Base-by-base conservation (phyloP, 2,329 filamentous ascomycete species). In the Sclerotinia trifoliorum region DNA sequence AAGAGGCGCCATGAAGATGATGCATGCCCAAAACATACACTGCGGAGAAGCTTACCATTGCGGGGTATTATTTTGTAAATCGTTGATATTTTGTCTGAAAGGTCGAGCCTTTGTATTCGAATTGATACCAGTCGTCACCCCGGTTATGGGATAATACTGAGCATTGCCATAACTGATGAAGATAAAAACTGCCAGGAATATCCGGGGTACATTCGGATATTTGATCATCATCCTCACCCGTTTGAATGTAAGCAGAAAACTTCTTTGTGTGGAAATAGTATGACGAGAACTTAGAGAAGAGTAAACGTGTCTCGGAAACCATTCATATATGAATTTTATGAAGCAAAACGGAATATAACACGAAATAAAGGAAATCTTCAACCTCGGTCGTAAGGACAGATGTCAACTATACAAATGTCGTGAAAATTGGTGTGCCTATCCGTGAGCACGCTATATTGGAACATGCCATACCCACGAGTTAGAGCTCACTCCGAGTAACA, bases 21-120 rank as follows among this genome's bases (percentile, higher is more conserved):
- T 39, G 21, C 66, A 56, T n/a, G 51, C 62, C 69, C 70, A 70
- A 74, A 68, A 68, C n/a, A 58, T 39, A 5, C 13, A 51, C 4
- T 7, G 46, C 10, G 46, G n/a, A 17, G 17, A 19, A 24, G n/a
- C 48, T 67, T 21, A 67, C 65, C 49, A 67, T 46, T 62, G 46
- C 26, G 69, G 61, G 3, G 19, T 13, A 68, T 74, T 71, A 26
- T 73, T 70, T 39, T 73, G 68, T 10, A 76, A 67, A 65, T 74
- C 70, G 3, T 71, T 32, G 32, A 76, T 73, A 39, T 75, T 71
- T 11, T 67, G 67, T 67, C 75, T 71, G 13, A 68, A 49, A 24
- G 74, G 74, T 57, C 73, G 62, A 11, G 69, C 69, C 17, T 72
- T 70, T 29, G 69, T 65, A 46, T 55, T 56, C 10, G 49, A 35